A percentile compares a stretch with the other conserved stretches of the same genome.
These are phyloP conservation scores for Hypholoma fasciculare DNA, from an alignment of 768 basidiomycete species.

Conservation along the genomic window DNA sequence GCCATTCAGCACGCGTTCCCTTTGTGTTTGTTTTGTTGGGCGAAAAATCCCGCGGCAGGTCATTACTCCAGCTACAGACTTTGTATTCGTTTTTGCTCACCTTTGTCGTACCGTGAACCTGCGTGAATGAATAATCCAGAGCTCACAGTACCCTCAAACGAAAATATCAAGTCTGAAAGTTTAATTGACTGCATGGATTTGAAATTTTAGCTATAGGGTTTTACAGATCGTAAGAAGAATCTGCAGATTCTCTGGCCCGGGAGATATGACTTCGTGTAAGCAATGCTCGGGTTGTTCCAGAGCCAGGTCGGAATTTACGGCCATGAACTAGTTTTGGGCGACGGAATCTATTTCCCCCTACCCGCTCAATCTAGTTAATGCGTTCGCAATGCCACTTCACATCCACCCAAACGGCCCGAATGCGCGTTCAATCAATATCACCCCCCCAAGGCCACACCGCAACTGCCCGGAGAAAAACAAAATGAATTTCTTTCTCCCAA, in stretches of 20 bases:
- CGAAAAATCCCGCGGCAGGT: not conserved
- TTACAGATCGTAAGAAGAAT: constrained; percentile 17
- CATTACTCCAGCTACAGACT: not conserved
- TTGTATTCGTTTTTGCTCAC: not conserved
- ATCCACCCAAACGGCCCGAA: constrained; percentile 18
- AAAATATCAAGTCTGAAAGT: constrained; percentile 8
- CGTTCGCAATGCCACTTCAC: constrained; percentile 11
- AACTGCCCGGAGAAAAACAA: constrained; percentile 11
- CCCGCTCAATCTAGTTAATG: constrained; percentile 11
- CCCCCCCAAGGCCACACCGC: constrained; percentile 7
- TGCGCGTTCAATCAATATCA: constrained; percentile 19
- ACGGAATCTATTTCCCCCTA: constrained; percentile 17
- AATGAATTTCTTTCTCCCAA: constrained; percentile 18
- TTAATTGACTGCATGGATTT: constrained; percentile 22
- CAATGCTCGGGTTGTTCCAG: constrained; percentile 16
- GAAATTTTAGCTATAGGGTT: constrained; percentile 27
- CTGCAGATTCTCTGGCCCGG: no score
- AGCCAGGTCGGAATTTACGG: constrained; percentile 4
- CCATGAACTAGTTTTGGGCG: not conserved
- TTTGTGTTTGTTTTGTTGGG: not conserved
- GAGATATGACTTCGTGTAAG: no score
- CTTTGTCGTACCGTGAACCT: not conserved
- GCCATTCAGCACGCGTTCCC: not conserved
- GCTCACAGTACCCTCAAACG: not conserved
- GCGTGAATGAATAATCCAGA: not conserved